A percentile compares a stretch with the other conserved stretches of the same genome.
phyloP scores from a whole-genome alignment of 2,329 filamentous ascomycete species.

The Claviceps pusilla region DNA sequence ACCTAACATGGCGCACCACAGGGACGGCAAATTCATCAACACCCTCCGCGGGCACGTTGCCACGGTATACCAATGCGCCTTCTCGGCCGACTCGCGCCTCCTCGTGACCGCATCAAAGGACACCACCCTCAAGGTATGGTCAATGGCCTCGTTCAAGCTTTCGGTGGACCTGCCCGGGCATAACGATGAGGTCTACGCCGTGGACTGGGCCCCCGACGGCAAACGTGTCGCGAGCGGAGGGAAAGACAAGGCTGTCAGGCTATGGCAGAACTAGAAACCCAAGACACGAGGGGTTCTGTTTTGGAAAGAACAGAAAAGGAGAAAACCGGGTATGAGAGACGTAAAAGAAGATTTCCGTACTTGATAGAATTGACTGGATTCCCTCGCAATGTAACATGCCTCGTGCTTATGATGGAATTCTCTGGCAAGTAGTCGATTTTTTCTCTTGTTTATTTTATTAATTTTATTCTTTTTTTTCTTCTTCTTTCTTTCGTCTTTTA shows the following conservation, averaged over 20 bases:
- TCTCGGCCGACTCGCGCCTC: constrained; percentile 81
- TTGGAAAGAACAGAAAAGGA: too few relatives aligned
- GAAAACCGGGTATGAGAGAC: not conserved
- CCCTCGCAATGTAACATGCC: not conserved
- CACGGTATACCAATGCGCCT: constrained; percentile 82
- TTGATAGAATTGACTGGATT: not conserved
- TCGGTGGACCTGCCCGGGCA: constrained; percentile 72
- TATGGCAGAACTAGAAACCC: constrained; percentile 44
- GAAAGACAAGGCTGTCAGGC: constrained; percentile 66
- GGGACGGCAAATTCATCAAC: constrained; percentile 63
- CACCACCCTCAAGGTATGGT: constrained; percentile 90
- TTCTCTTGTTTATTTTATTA: too few relatives aligned
- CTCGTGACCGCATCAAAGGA: constrained; percentile 82
- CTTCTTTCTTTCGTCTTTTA: too few relatives aligned
- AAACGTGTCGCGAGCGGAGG: constrained; percentile 80
- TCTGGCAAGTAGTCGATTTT: too few relatives aligned
- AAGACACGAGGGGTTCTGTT: not conserved
- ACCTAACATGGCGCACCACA: constrained; percentile 10
- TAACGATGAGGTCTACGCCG: constrained; percentile 81
- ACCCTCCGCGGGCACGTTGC: constrained; percentile 79
- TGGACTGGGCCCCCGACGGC: constrained; percentile 91
- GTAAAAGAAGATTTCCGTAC: not conserved
- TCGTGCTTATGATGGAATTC: too few relatives aligned
- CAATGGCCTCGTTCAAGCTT: constrained; percentile 71
- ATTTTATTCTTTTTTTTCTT: too few relatives aligned